These are phyloP conservation scores for Exobasidium rhododendri DNA, from an alignment of 1,284 basidiomycete species.

Conservation along the genomic window DNA sequence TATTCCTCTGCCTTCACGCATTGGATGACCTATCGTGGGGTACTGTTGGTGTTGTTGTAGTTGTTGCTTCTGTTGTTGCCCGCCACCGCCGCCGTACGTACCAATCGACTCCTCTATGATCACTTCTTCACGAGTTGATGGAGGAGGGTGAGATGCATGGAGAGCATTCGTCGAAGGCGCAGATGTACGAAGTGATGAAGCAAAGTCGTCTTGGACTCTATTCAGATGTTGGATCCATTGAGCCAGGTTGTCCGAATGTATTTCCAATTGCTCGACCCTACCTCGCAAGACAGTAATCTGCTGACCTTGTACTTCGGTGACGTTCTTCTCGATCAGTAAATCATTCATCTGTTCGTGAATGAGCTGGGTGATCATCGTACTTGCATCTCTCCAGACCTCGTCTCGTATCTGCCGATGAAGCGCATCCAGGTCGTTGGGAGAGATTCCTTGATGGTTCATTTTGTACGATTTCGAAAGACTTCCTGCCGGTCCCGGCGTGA, in stretches of 20 bases:
- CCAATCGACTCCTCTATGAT: not conserved
- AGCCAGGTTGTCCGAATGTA: slow-evolving; percentile 12
- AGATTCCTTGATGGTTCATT: not conserved
- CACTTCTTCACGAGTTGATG: slow-evolving; percentile 5
- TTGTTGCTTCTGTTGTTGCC: not conserved
- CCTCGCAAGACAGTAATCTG: too few relatives aligned
- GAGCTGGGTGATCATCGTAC: not conserved
- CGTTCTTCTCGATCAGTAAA: not conserved
- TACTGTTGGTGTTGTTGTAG: not conserved
- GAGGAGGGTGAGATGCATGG: not conserved
- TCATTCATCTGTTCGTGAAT: slow-evolving; percentile 7
- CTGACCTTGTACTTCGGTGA: too few relatives aligned
- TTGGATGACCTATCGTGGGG: not conserved
- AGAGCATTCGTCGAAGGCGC: not conserved
- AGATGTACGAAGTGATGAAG: not conserved
- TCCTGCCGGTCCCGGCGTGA: not conserved
- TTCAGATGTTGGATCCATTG: slow-evolving; percentile 14
- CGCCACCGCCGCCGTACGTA: not conserved
- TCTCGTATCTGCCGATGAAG: slow-evolving; percentile 4
- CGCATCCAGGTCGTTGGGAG: not conserved
- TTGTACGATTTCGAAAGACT: not conserved
- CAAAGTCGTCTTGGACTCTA: slow-evolving; percentile 8
- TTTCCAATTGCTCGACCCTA: slow-evolving; percentile 10
- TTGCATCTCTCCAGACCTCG: slow-evolving; percentile 2
- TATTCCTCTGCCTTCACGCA: not conserved